A percentile compares a stretch with the other conserved stretches of the same genome.
Evolutionary conservation across 495 filamentous ascomycete species (phyloP).

Genomic region (Trichodelitschia bisporula): DNA sequence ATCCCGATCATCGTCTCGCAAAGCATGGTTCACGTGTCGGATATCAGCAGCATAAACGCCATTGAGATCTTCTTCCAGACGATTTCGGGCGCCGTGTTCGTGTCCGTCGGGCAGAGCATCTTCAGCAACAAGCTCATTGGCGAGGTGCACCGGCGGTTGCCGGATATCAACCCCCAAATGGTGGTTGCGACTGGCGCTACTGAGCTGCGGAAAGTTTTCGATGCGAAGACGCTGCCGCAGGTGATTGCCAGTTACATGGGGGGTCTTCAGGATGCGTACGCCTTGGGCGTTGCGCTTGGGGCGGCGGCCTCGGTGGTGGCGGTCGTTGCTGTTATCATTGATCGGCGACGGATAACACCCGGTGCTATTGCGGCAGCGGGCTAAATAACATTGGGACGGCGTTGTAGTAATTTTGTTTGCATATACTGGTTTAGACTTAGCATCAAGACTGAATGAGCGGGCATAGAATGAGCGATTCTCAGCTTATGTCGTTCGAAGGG

Average conservation of each 20-base stretch:
- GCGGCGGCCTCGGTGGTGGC: conserved; percentile 6
- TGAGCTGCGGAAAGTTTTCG: conserved; percentile 22
- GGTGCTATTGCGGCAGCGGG: too few species aligned
- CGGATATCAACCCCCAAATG: conserved; percentile 16
- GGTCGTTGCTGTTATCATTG: not conserved
- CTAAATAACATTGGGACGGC: too few species aligned
- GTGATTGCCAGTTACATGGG: conserved; percentile 32
- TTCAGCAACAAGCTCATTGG: conserved; percentile 11
- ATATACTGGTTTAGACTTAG: too few species aligned
- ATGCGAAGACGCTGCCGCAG: conserved; percentile 19
- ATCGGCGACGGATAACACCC: too few species aligned
- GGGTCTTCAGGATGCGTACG: conserved; percentile 25
- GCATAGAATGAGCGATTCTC: too few species aligned
- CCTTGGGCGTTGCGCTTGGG: conserved; percentile 16
- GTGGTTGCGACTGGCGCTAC: conserved; percentile 27
- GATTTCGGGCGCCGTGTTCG: conserved; percentile 8
- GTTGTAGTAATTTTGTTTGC: too few species aligned
- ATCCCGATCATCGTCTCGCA: conserved; percentile 9
- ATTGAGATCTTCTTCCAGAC: conserved; percentile 11
- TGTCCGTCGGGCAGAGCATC: conserved; percentile 7
- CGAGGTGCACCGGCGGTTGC: conserved; percentile 10
- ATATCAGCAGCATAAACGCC: conserved; percentile 9
- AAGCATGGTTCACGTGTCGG: conserved; percentile 4
- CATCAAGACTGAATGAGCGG: too few species aligned
- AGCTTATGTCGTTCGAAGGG: too few species aligned